Conservation (phyloP, 352 stramenopile species). For the Phytophthora fragariae region DNA sequence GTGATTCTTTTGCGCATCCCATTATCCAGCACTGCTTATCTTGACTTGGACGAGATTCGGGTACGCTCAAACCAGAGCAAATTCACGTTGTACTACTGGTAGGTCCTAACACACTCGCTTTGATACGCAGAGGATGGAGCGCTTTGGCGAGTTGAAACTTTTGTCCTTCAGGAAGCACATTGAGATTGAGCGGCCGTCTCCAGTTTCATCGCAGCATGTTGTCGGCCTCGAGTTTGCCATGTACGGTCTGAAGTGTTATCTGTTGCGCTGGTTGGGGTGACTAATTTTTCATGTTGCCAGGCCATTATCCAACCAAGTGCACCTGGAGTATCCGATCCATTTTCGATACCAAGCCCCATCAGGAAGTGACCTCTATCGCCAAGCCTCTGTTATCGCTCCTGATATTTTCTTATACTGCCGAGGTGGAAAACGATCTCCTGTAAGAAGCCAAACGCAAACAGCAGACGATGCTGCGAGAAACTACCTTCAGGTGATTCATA, state of each 20-base stretch:
- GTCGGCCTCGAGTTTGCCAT: conserved; percentile 56
- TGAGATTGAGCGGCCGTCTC: conserved; percentile 66
- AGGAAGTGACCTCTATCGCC: conserved; percentile 42
- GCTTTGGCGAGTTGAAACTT: conserved; percentile 55
- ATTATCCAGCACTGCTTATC: conserved; percentile 52
- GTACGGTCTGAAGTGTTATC: conserved; percentile 20
- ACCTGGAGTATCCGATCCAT: conserved; percentile 63
- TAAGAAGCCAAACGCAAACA: not conserved
- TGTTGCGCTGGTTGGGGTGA: not conserved
- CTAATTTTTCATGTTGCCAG: conserved; percentile 4
- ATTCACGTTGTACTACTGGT: not conserved
- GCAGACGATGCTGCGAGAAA: conserved; percentile 10
- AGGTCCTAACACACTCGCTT: not conserved
- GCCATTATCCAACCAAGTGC: conserved; percentile 20
- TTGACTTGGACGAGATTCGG: conserved; percentile 66
- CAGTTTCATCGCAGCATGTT: conserved; percentile 60
- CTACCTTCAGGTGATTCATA: conserved; percentile 35
- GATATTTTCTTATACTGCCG: conserved; percentile 55
- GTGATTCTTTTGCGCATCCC: conserved; percentile 49
- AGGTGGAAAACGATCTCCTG: not conserved
- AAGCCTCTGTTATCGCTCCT: conserved; percentile 50
- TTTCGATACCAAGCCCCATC: conserved; percentile 72
- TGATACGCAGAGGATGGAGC: conserved; percentile 56
- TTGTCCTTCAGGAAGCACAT: conserved; percentile 65
- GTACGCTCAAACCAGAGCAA: conserved; percentile 24